phyloP scores from a whole-genome alignment of 495 filamentous ascomycete genomes.

The Aspergillus hancockii region DNA sequence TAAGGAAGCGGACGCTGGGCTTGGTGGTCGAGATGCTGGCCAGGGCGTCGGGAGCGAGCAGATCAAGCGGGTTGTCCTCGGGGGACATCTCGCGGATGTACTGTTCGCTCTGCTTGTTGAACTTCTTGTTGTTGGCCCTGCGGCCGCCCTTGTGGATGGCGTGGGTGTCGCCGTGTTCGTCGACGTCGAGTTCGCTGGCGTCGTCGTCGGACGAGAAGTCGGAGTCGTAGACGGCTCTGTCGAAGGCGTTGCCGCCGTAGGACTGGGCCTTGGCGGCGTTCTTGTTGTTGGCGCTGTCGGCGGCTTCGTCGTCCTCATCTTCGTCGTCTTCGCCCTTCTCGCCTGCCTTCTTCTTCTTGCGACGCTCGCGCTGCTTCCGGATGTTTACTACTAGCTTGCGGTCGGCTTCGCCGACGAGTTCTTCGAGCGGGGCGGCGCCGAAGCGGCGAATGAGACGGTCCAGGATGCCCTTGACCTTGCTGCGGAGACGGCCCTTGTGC shows the following conservation, averaged over 20 bases:
- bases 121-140: slow-evolving; percentile 36
- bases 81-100: slow-evolving; percentile 84
- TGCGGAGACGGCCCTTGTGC: slow-evolving; percentile 92
- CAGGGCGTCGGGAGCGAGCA: slow-evolving; percentile 83
- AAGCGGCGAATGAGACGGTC: slow-evolving; percentile 91
- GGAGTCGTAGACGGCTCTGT: slow-evolving; percentile 91
- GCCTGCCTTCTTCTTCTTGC: slow-evolving; percentile 75
- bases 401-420: slow-evolving; percentile 72
- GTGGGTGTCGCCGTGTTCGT: slow-evolving; percentile 40
- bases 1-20: slow-evolving; percentile 59
- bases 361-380: slow-evolving; percentile 84
- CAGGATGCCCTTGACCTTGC: slow-evolving; percentile 96
- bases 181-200: slow-evolving; percentile 59
- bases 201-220: slow-evolving; percentile 72
- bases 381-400: slow-evolving; percentile 90
- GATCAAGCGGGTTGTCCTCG: slow-evolving; percentile 89
- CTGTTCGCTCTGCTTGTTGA: slow-evolving; percentile 59
- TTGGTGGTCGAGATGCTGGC: slow-evolving; percentile 92
- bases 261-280: slow-evolving; percentile 25
- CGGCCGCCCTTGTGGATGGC: slow-evolving; percentile 38
- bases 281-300: slow-evolving; percentile 24
- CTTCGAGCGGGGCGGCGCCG: slow-evolving; percentile 75
- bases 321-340: slow-evolving; percentile 52
- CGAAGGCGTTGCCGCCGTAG: slow-evolving; percentile 83
- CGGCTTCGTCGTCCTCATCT: slow-evolving; percentile 37